A percentile compares a stretch with the other conserved stretches of the same genome.
These are phyloP conservation scores for Vigna angularis DNA, from an alignment of 306 rosid species.

Conservation along the genomic window DNA sequence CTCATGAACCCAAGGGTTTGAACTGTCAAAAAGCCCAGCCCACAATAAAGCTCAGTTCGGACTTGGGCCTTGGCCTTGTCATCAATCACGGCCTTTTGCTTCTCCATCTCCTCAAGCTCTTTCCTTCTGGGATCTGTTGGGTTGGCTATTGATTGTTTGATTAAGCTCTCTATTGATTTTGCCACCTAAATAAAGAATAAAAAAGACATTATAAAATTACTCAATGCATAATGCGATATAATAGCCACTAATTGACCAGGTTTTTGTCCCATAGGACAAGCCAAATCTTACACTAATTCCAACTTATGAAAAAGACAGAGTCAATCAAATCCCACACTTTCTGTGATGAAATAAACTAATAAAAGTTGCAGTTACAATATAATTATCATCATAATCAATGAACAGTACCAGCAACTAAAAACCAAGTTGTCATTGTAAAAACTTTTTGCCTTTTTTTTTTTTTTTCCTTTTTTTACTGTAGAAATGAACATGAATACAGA, in stretches of 20 bases:
- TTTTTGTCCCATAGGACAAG: background rate
- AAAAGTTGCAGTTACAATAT: background rate
- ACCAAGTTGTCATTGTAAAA: background rate
- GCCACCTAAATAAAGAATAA: constrained; percentile 54
- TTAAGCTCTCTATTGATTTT: constrained; percentile 62
- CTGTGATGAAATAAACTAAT: background rate
- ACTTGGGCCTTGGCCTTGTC: constrained; percentile 64
- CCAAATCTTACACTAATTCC: background rate
- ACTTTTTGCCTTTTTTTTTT: too few relatives aligned
- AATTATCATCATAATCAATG: background rate
- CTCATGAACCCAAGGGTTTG: constrained; percentile 80
- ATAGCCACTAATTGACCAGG: background rate
- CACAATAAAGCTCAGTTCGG: constrained; percentile 63
- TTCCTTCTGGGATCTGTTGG: constrained; percentile 67
- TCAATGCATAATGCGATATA: background rate
- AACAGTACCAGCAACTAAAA: too few relatives aligned
- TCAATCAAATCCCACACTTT: background rate
- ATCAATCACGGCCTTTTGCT: constrained; percentile 58
- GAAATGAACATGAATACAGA: background rate
- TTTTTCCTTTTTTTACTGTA: too few relatives aligned
- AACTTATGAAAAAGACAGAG: background rate
- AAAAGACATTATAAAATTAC: background rate
- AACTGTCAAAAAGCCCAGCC: constrained; percentile 59
- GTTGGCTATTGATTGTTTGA: constrained; percentile 52
- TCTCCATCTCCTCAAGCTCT: constrained; percentile 65